phyloP scores from a whole-genome alignment of 1,139 yeast genomes.

The Suhomyces atakaporum region DNA sequence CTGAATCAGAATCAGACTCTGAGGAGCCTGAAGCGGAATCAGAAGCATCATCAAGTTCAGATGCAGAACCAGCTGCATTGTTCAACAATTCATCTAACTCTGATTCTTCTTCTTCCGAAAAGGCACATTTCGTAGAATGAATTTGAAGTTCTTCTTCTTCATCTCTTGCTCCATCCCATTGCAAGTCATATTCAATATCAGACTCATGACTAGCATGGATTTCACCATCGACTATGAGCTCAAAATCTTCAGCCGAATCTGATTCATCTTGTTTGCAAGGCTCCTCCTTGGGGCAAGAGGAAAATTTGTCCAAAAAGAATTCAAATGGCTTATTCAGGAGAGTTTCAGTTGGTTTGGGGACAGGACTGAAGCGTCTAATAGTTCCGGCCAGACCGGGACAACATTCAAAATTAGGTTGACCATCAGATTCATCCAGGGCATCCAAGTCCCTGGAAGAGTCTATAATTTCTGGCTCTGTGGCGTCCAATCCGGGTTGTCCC shows the following conservation, averaged over 20 bases:
- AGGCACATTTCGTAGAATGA: background rate
- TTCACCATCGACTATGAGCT: background rate
- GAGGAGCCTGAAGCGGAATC: background rate
- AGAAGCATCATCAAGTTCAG: conserved; percentile 1
- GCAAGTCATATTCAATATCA: background rate
- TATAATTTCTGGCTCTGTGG: too few relatives aligned
- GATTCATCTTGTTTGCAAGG: background rate
- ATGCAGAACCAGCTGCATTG: background rate
- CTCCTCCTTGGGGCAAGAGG: background rate
- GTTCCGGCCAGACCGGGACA: conserved; percentile 15
- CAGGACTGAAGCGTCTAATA: conserved; percentile 8
- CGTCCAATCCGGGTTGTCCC: too few relatives aligned
- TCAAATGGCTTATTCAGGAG: conserved; percentile 5
- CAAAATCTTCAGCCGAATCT: background rate
- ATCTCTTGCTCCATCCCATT: background rate
- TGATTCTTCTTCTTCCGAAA: conserved; percentile 1
- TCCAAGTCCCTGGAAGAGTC: too few relatives aligned
- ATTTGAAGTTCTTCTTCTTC: background rate
- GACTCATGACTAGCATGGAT: background rate
- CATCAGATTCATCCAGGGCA: conserved; percentile 12
- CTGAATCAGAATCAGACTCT: conserved; percentile 7
- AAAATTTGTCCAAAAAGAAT: conserved; percentile 3
- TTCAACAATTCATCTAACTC: conserved; percentile 1
- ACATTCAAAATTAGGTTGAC: conserved; percentile 8
- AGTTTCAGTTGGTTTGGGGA: conserved; percentile 1